Evolutionary conservation across 2,329 filamentous ascomycete genomes (phyloP), one percentile per base, ranked within the genome.

Genomic region (Pseudonectria buxi): DNA sequence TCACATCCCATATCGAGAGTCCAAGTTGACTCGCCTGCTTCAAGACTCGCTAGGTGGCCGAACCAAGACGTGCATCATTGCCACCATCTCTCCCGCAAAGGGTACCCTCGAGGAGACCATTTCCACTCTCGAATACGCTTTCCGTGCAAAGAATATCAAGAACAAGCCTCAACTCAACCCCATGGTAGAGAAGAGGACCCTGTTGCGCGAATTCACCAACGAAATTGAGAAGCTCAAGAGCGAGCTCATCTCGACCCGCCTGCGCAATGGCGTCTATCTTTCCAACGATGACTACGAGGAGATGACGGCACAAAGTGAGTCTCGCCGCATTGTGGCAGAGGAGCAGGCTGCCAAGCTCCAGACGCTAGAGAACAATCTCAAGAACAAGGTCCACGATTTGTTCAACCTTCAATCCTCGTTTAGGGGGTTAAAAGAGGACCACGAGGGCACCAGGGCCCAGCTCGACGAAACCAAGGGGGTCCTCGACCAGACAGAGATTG

Each of bases 61-160:
- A 34, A 98, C 94, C 2, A 98, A 98, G 58, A 98, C 92, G 0
- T 98, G 92, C 67, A 98, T 98, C 47, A 96, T 98, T 54, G 92
- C 92, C 6, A 98, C 92, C 1, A 76, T 98, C 27, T 96, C 92
- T 3, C 89, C 92, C 1, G 87, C 89, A 7, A 94, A 92, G 61
- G 89, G 83, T 62, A 98, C 96, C 51, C 70, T 98, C 2, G 92
- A 98, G 55, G 92, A 98, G 62, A 98, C 94, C 0, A 96, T 98
- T 41, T 96, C 92, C 1, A 98, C 94, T 0, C 73, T 98, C 2
- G 92, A 98, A 59, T 98, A 98, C 56, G 94, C 92, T 10, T 96
- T 96, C 64, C 78, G 92, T 30, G 92, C 92, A 12, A 98, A 98
- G 69, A 96, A 98, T 50, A 98, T 98, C 53, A 84, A 86, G 32